A percentile compares a stretch with the other conserved stretches of the same genome.
These are phyloP conservation scores for Alliaria petiolata DNA, from an alignment of 345 rosid genomes.

Conservation along the genomic window DNA sequence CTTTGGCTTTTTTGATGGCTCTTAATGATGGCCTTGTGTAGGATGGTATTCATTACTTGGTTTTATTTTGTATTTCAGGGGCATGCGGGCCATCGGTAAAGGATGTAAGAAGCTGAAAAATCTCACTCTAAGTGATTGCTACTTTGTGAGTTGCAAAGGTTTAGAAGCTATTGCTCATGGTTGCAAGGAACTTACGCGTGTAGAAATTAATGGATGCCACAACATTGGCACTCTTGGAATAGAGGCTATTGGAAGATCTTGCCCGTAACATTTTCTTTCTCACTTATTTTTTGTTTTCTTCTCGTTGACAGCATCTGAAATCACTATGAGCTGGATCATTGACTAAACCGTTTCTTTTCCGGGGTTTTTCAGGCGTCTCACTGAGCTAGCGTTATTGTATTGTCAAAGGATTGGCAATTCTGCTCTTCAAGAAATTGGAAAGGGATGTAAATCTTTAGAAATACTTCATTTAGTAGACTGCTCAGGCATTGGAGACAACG, in stretches of 20 bases:
- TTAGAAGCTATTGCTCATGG: conserved; percentile 77
- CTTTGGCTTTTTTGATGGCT: background rate
- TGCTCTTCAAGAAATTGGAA: conserved; percentile 75
- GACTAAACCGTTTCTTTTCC: background rate
- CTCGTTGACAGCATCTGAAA: background rate
- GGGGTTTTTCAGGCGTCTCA: conserved; percentile 53
- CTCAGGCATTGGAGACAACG: conserved; percentile 73
- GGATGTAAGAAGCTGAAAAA: conserved; percentile 79
- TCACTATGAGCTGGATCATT: background rate
- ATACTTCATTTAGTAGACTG: conserved; percentile 89
- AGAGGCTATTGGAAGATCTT: conserved; percentile 75
- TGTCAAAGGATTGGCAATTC: conserved; percentile 76
- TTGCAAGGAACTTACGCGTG: conserved; percentile 72
- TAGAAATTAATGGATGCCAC: conserved; percentile 93
- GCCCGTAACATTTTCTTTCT: conserved; percentile 50
- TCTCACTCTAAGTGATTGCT: conserved; percentile 78
- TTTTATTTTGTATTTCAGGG: conserved; percentile 52
- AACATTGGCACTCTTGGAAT: conserved; percentile 77
- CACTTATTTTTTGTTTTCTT: background rate
- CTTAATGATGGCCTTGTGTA: background rate
- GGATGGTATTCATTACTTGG: conserved; percentile 12
- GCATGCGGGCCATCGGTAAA: conserved; percentile 61
- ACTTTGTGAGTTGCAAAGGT: conserved; percentile 68
- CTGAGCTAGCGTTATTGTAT: conserved; percentile 75
- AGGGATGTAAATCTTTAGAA: conserved; percentile 70